Conservation (phyloP, 371 early-diverging fungal genomes). For the Mortierella sp. region DNA sequence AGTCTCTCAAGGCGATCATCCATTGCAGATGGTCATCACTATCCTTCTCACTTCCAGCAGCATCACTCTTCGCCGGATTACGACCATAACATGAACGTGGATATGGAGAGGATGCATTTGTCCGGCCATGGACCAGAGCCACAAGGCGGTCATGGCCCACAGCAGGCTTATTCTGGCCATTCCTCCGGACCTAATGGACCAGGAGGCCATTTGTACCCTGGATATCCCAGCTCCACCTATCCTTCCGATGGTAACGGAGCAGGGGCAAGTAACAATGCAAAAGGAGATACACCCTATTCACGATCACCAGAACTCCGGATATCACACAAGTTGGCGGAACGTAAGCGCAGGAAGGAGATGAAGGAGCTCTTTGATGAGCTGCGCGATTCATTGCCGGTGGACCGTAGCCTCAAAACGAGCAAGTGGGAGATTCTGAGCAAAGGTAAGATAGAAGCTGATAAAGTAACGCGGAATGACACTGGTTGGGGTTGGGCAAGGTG, state of each 20-base stretch:
- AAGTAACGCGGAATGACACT: no score
- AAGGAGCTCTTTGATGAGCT: constrained; percentile 89
- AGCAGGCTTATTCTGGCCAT: constrained; percentile 5
- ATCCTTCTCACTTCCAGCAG: constrained; percentile 27
- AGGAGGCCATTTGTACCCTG: constrained; percentile 40
- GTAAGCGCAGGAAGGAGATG: constrained; percentile 88
- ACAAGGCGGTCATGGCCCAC: background rate
- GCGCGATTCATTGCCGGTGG: constrained; percentile 77
- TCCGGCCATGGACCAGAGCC: constrained; percentile 35
- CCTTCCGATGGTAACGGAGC: background rate
- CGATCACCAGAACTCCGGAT: constrained; percentile 75
- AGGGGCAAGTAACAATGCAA: constrained; percentile 15
- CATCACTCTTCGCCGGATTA: constrained; percentile 29
- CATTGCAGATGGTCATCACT: constrained; percentile 32
- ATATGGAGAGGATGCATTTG: constrained; percentile 47
- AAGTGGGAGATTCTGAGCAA: constrained; percentile 91
- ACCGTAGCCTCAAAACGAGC: constrained; percentile 79
- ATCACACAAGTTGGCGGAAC: constrained; percentile 87
- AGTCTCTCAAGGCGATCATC: constrained; percentile 46
- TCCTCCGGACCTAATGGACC: background rate
- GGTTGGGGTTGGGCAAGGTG: no score
- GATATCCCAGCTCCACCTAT: constrained; percentile 31
- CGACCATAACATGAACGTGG: constrained; percentile 42
- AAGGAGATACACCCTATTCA: constrained; percentile 72
- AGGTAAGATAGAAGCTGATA: constrained; percentile 50